Conservation (phyloP, 164 flowering plant genomes). For the Malania oleifera region DNA sequence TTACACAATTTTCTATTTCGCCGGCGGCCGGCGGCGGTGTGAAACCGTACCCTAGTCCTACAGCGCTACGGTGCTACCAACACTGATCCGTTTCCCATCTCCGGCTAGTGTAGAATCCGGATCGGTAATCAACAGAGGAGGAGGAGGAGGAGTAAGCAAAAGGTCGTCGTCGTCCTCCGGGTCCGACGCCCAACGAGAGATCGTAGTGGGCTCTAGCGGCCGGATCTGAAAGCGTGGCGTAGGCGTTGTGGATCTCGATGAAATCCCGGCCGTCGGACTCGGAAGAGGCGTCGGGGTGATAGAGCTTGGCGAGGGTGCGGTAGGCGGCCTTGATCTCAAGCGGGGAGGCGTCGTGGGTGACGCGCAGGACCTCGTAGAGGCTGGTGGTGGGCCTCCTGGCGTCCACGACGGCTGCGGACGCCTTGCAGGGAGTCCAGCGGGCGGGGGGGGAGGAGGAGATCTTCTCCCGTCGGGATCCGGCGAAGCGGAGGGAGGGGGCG, state of each 20-base stretch:
- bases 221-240: constrained; percentile 78
- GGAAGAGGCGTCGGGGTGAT: constrained; percentile 54
- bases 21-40: no score
- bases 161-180: neutral
- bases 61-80: constrained; percentile 48
- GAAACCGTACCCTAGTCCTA: no score
- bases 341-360: constrained; percentile 40
- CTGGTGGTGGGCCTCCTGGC: constrained; percentile 16
- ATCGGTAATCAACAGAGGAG: neutral
- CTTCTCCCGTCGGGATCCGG: neutral
- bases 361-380: constrained; percentile 54
- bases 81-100: constrained; percentile 92
- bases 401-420: neutral
- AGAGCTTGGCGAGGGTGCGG: constrained; percentile 52
- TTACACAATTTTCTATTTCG: neutral
- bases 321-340: constrained; percentile 71
- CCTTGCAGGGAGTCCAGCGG: neutral
- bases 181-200: constrained; percentile 16
- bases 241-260: constrained; percentile 70
- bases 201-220: constrained; percentile 56
- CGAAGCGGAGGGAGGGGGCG: neutral
- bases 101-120: constrained; percentile 34
- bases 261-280: constrained; percentile 51
- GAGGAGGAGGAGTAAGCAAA: neutral
- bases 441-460: neutral